Evolutionary conservation across 768 basidiomycete genomes (phyloP).

Genomic region (Suillus lakei): DNA sequence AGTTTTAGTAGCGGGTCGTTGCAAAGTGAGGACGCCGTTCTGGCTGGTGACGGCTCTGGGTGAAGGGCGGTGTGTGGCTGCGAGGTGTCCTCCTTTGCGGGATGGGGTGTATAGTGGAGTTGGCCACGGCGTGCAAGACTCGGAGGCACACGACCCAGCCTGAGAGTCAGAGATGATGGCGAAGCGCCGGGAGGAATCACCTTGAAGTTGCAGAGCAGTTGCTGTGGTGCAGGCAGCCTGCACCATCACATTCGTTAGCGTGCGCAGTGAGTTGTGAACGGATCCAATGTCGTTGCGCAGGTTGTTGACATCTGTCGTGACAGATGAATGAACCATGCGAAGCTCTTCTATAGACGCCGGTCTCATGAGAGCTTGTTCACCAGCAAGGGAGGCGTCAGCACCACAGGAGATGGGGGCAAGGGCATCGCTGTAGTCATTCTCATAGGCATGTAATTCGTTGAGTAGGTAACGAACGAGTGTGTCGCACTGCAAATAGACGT

Average conservation of each 20-base stretch:
- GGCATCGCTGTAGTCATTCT: conserved; percentile 25
- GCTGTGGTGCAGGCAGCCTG: not conserved
- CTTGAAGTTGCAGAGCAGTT: not conserved
- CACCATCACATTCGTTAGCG: not conserved
- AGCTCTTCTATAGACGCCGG: not conserved
- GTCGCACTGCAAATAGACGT: not conserved
- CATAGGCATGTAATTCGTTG: conserved; percentile 27
- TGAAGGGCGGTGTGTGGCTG: no score
- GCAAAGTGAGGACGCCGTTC: not conserved
- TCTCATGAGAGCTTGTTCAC: not conserved
- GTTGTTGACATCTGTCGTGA: not conserved
- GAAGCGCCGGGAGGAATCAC: not conserved
- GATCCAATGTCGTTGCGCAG: not conserved
- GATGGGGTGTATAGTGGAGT: no score
- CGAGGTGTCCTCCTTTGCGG: no score
- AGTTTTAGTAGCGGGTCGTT: no score
- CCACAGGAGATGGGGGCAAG: not conserved
- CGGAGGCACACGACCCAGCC: not conserved
- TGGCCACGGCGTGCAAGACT: no score
- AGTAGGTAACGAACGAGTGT: conserved; percentile 28
- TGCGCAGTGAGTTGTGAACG: no score
- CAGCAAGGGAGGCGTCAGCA: not conserved
- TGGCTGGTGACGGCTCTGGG: not conserved
- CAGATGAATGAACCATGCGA: not conserved
- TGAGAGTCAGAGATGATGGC: not conserved